Percentiles rank a stretch among this genome's conserved stretches.
Conservation (phyloP, 202 grass and related monocot genomes). For the Zoysia matrella region DNA sequence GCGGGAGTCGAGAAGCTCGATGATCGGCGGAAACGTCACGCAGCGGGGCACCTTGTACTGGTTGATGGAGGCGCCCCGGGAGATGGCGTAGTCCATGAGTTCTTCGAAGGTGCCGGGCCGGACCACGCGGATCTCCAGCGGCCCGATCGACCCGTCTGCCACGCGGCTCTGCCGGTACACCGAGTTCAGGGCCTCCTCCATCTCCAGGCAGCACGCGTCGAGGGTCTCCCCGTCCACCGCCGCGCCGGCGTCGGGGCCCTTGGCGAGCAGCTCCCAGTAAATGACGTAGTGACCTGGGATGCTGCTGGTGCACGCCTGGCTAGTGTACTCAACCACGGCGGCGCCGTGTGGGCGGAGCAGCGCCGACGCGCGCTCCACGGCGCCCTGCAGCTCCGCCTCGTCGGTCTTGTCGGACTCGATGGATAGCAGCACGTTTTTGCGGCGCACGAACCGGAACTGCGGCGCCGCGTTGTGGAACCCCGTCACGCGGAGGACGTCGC, state of each 20-base stretch:
- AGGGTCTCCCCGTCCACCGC: no score
- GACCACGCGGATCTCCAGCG: slow-evolving; percentile 55
- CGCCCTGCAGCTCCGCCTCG: slow-evolving; percentile 84
- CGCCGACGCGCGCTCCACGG: slow-evolving; percentile 71
- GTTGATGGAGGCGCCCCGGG: slow-evolving; percentile 84
- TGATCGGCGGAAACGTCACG: slow-evolving; percentile 67
- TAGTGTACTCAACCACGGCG: slow-evolving; percentile 3
- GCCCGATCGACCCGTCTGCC: no score
- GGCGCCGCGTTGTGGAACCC: slow-evolving; percentile 86
- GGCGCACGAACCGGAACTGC: slow-evolving; percentile 83
- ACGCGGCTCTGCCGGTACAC: slow-evolving; percentile 80
- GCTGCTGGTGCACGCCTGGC: slow-evolving; percentile 70
- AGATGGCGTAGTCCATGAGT: slow-evolving; percentile 94
- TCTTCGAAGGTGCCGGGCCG: slow-evolving; percentile 84
- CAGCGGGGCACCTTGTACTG: slow-evolving; percentile 65
- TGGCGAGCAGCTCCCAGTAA: slow-evolving; percentile 82
- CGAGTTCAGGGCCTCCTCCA: no score
- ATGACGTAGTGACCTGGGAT: slow-evolving; percentile 92
- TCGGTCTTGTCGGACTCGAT: slow-evolving; percentile 97
- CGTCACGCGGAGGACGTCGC: slow-evolving; percentile 44
- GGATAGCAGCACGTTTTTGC: slow-evolving; percentile 91
- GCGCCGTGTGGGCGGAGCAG: slow-evolving; percentile 35
- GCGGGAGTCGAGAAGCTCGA: slow-evolving; percentile 86
- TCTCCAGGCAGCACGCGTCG: no score
- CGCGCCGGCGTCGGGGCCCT: background rate